Percentiles rank a stretch among this genome's conserved stretches.
These are phyloP conservation scores for Pezicula radicicola DNA, from an alignment of 2,329 filamentous ascomycete genomes.

Conservation along the genomic window DNA sequence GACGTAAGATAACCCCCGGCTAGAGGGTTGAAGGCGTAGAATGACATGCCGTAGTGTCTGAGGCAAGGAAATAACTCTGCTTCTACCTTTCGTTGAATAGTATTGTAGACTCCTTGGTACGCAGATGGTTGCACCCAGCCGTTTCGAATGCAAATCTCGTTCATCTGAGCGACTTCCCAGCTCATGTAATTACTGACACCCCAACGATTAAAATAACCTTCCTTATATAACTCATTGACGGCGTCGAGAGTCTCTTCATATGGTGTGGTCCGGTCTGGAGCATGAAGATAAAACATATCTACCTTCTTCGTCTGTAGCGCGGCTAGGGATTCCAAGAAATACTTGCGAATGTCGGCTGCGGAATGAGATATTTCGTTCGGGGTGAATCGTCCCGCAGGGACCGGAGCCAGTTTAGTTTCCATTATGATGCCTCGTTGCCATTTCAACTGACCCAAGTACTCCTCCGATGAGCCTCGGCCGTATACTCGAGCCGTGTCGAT, in stretches of 20 bases:
- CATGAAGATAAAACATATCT: slow-evolving; percentile 26
- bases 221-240: slow-evolving; percentile 30
- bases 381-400: slow-evolving; percentile 17
- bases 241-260: slow-evolving; percentile 25
- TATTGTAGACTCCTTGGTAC: slow-evolving; percentile 32
- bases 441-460: slow-evolving; percentile 52
- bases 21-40: slow-evolving; percentile 61
- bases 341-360: slow-evolving; percentile 38
- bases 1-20: slow-evolving; percentile 43
- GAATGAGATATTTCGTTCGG: too few relatives aligned
- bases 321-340: slow-evolving; percentile 45
- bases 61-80: slow-evolving; percentile 57
- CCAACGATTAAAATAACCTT: slow-evolving; percentile 38
- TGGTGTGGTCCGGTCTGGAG: slow-evolving; percentile 22
- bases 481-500: slow-evolving; percentile 68
- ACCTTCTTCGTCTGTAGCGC: slow-evolving; percentile 49
- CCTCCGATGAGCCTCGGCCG: slow-evolving; percentile 61
- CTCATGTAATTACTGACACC: slow-evolving; percentile 61
- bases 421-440: slow-evolving; percentile 59
- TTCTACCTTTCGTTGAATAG: slow-evolving; percentile 48
- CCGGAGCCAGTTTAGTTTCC: slow-evolving; percentile 51
- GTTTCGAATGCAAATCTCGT: slow-evolving; percentile 28
- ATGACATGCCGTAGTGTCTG: slow-evolving; percentile 55
- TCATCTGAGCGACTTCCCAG: slow-evolving; percentile 25
- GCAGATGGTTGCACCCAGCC: slow-evolving; percentile 30